Percentiles rank a stretch among this genome's conserved stretches.
These are phyloP conservation scores for Arabidopsis hybrid DNA, from an alignment of 441 rosid genomes.

Conservation along the genomic window DNA sequence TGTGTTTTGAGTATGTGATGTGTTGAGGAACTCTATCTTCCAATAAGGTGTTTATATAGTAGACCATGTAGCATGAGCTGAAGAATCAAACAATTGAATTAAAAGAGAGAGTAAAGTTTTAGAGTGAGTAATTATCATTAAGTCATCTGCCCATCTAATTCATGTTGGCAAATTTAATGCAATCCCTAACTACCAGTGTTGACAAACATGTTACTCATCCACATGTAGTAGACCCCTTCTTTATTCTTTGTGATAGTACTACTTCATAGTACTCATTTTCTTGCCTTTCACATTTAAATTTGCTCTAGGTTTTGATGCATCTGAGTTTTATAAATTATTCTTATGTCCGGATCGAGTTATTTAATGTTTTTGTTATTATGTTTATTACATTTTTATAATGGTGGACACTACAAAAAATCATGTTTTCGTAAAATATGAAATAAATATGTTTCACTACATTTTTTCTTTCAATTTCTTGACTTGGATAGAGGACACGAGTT, in stretches of 20 bases:
- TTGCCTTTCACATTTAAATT: slow-evolving; percentile 24
- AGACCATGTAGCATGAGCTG: slow-evolving; percentile 22
- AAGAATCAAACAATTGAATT: slow-evolving; percentile 11
- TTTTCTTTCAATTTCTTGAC: not conserved
- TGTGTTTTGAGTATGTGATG: slow-evolving; percentile 33
- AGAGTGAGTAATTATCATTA: slow-evolving; percentile 34
- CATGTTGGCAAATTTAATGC: slow-evolving; percentile 45
- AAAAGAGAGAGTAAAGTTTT: not conserved
- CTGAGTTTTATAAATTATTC: not conserved
- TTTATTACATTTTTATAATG: not conserved
- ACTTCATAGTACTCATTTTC: slow-evolving; percentile 22
- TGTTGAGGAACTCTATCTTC: slow-evolving; percentile 37
- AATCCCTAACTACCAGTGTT: slow-evolving; percentile 41
- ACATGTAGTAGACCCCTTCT: slow-evolving; percentile 46
- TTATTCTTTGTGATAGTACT: slow-evolving; percentile 15
- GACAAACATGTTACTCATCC: slow-evolving; percentile 39
- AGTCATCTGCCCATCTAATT: slow-evolving; percentile 46
- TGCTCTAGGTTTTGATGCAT: not conserved
- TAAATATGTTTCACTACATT: not conserved
- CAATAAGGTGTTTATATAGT: slow-evolving; percentile 43
- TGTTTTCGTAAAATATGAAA: not conserved
- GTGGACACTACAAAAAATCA: too few species aligned
- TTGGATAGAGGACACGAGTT: slow-evolving; percentile 3
- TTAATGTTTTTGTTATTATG: slow-evolving; percentile 11
- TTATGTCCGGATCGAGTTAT: not conserved